Evolutionary conservation across 2,329 filamentous ascomycete species (phyloP), one percentile per base, ranked within the genome.

Genomic region (Cercospora berteroae): DNA sequence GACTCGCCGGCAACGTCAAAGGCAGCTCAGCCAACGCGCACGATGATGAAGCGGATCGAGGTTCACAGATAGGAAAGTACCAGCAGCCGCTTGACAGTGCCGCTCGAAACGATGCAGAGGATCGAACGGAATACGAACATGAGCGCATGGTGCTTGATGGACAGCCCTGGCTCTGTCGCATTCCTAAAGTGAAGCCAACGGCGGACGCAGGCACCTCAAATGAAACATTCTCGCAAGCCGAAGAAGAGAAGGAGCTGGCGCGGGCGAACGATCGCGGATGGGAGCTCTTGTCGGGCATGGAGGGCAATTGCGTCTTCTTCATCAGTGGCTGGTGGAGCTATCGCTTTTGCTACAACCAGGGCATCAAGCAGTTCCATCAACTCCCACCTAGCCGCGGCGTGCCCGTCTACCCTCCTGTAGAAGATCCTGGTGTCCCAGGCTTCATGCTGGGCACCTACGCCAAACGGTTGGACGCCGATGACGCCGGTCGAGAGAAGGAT

Each of bases 311-410:
- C 79, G 86, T 97, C 70, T 96, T 94, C 81, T 91, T 88, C 77
- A 81, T 93, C 71, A 91, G 89, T 0, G 94, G 94, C 0, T 97
- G 94, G 94, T 97, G 94, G 94, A 95, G 91, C 76, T 97, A 97
- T 80, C 91, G 90, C 73, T 97, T 97, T 79, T 97, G 94, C 83
- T 95, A 96, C 81, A 92, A 92, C 76, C 86, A 89, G 69, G 88
- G 94, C 70, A 89, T 97, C 69, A 90, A 92, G 75, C 94, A 97
- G 79, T 97, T 96, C 80, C 94, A 97, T 78, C 92, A 93, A 55
- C 81, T 94, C 67, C 87, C 92, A 0, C 88, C 88, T 2, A 85
- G 87, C 55, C 88, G 89, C 67, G 89, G 89, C 3, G 87, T 90
- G 10, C 86, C 87, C 1, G 80, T 83, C 29, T 89, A 87, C 71